Evolutionary conservation across 768 basidiomycete genomes (phyloP), one percentile per base, ranked within the genome.

Genomic region (Phaeotremella skinneri): DNA sequence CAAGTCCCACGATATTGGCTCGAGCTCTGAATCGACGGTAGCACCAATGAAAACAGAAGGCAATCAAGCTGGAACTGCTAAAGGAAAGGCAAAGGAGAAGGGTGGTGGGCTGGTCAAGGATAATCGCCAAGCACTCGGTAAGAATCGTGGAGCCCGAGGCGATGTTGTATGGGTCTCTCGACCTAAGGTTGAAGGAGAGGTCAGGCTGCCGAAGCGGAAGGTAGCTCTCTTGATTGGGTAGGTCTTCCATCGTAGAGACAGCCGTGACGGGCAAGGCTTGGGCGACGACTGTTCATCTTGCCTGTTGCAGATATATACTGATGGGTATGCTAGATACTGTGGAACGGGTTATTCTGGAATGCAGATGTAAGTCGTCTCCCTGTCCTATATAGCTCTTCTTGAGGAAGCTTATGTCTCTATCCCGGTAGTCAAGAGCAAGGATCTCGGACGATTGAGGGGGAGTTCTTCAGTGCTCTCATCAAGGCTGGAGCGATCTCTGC

Each of bases 401-500:
- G 45, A 4, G 14, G 29, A 29, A 25, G 32, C 34, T 26, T 52
- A n/a, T n/a, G n/a, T n/a, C n/a, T n/a, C n/a, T n/a, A n/a, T n/a
- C n/a, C n/a, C n/a, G n/a, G n/a, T 59, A 90, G 89, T 52, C 89
- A 92, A 73, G 85, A 84, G 6, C 81, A 85, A 50, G 81, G 58
- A 11, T 43, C 82, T 7, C 82, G 81, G 43, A 98, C 96, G 0
- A 91, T 99, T 62, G 96, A 98, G 77, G 89, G 90, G 20, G 83
- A 85, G 39, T 75, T 99, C 30, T 99, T 96, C 69, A 83, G 86
- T 43, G 91, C 92, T 0, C 80, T 98, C 49, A 87, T 91, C 26
- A 86, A 87, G 64, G 87, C 87, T 2, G 94, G 93, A 9, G 92
- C 91, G 3, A 87, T 99, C n/a, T 94, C 91, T 26, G 81, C 86